These are phyloP conservation scores for Microstegium vimineum DNA, from an alignment of 176 grass and related monocot species.

Conservation along the genomic window DNA sequence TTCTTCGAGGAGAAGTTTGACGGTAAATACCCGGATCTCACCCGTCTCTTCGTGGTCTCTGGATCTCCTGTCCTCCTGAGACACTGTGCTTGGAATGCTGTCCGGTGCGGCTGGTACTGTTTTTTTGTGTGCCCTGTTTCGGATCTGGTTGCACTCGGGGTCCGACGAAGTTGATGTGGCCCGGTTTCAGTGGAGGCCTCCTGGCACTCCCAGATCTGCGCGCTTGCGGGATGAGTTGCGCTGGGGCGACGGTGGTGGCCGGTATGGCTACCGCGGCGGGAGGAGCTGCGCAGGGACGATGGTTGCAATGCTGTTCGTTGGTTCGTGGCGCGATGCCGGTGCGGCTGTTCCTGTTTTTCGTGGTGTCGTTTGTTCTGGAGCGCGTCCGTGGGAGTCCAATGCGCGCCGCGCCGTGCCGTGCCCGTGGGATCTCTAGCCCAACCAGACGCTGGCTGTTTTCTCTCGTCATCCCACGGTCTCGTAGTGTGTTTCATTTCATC, in stretches of 20 bases:
- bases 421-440: not conserved
- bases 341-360: not conserved
- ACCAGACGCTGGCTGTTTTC: not conserved
- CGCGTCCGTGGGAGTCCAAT: not conserved
- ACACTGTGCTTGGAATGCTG: not conserved
- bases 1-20: slow-evolving; percentile 77
- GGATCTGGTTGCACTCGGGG: not conserved
- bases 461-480: not conserved
- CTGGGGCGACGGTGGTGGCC: no score
- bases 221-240: not conserved
- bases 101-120: not conserved
- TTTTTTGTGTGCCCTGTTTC: not conserved
- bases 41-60: not conserved
- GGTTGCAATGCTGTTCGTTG: not conserved
- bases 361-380: not conserved
- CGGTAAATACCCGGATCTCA: slow-evolving; percentile 28
- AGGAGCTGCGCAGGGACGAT: not conserved
- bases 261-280: no score
- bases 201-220: not conserved
- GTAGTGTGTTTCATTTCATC: not conserved
- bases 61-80: not conserved
- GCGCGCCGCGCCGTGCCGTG: no score
- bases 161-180: not conserved
- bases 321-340: no score
- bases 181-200: not conserved